phyloP scores from a whole-genome alignment of 306 rosid species.

The Erythrophleum fordii region DNA sequence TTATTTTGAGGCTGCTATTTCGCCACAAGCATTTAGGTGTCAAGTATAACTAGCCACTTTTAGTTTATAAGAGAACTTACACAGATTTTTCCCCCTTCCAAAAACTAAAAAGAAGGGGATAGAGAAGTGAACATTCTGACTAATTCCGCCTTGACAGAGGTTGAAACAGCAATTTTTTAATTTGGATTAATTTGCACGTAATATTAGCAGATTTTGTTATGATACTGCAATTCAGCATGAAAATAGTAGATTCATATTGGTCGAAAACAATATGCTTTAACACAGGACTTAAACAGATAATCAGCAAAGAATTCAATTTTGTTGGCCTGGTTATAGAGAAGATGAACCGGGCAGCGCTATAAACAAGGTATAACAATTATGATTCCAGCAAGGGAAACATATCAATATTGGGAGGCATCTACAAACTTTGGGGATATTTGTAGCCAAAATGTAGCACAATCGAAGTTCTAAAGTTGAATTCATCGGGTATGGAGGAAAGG shows the following conservation, averaged over 20 bases:
- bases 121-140: conserved; percentile 3
- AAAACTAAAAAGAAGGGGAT: not conserved
- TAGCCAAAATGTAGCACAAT: not conserved
- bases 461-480: not conserved
- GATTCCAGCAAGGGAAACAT: conserved; percentile 12
- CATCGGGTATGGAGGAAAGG: not conserved
- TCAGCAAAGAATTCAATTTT: not conserved
- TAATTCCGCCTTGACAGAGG: not conserved
- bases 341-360: not conserved
- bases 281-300: not conserved
- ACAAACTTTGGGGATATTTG: not conserved
- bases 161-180: not conserved
- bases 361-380: conserved; percentile 19
- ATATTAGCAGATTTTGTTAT: not conserved
- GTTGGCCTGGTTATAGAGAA: not conserved
- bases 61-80: not conserved
- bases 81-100: too few species aligned
- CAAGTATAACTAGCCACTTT: too few species aligned
- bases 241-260: too few species aligned
- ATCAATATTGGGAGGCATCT: not conserved
- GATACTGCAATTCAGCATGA: too few species aligned
- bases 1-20: too few species aligned
- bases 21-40: too few species aligned
- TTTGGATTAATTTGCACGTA: not conserved
- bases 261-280: too few species aligned